Base-by-base conservation (phyloP, 2,329 filamentous ascomycete species). In the Magnaporthales sp. region DNA sequence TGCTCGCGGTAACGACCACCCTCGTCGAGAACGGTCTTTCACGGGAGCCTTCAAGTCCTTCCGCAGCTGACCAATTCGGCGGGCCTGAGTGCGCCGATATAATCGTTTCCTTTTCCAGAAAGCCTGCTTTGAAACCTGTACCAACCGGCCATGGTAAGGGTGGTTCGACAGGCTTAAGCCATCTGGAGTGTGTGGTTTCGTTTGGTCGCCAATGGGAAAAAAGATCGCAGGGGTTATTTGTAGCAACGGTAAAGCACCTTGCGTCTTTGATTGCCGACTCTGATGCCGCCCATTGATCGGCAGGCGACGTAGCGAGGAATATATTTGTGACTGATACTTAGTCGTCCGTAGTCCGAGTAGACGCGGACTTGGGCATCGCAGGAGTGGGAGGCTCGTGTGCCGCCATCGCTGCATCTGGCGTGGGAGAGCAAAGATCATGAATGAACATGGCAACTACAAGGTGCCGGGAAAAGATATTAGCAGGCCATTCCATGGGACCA, bases 371-470 rank as follows among this genome's bases (percentile, higher is more conserved):
- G 26, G 8, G 56, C 56, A 60, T 60, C 56, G 56, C 22, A 60
- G 56, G 56, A 60, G 56, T 13, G 56, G 56, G 24, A 60, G 56
- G 56, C 56, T 60, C 56, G 56, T 27, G 56, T 60, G 56, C 31
- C 62, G 62, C 62, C 62, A 64, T 51, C 32, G 62, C 38, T 64
- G 62, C 62, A 64, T 29, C 24, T 64, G 62, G 38, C 62, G 31
- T 22, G 26, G 24, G 31, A 27, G 32, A 38, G 62, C 31, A 29
- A 46, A 15, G 8, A 29, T 64, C 62, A 64, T 64, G 31, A 46
- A 38, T 64, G 24, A 38, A 22, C 62, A 51, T 38, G 62, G 32
- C 24, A 51, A 29, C 27, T 27, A 64, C 10, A 26, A 27, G 24
- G 56, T 27, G 54, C 22, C n/a, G n/a, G 24, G 27, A 60, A 27